These are phyloP conservation scores for Tulasnella sp. DNA, from an alignment of 768 basidiomycete species.

Conservation along the genomic window DNA sequence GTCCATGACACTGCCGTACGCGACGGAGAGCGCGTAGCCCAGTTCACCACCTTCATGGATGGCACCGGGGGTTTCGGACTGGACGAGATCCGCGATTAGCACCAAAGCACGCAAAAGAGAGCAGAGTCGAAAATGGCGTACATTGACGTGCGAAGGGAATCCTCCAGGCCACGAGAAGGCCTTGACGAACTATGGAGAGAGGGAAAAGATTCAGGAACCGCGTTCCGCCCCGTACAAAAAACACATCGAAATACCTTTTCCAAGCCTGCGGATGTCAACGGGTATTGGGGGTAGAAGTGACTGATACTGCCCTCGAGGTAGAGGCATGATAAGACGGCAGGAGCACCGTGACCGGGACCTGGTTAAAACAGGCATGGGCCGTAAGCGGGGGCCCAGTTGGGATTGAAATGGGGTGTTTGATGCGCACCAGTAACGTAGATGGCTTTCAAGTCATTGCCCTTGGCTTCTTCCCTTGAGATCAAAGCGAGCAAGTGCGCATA, in stretches of 20 bases:
- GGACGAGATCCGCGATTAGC: slow-evolving; percentile 26
- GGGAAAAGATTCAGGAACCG: slow-evolving; percentile 26
- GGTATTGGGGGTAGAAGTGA: slow-evolving; percentile 38
- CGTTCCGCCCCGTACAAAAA: slow-evolving; percentile 35
- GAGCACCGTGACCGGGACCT: slow-evolving; percentile 66
- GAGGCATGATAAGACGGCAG: slow-evolving; percentile 74
- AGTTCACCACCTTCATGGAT: slow-evolving; percentile 89
- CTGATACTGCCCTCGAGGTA: slow-evolving; percentile 59
- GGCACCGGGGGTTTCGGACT: slow-evolving; percentile 77
- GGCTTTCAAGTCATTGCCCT: slow-evolving; percentile 45
- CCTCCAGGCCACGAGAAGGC: slow-evolving; percentile 77
- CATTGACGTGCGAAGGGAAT: slow-evolving; percentile 58
- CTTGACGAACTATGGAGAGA: slow-evolving; percentile 53
- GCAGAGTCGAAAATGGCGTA: slow-evolving; percentile 17
- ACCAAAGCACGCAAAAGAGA: background rate
- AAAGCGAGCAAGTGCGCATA: slow-evolving; percentile 57
- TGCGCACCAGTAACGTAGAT: slow-evolving; percentile 78
- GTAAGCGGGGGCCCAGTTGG: background rate
- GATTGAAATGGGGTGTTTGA: slow-evolving; percentile 29
- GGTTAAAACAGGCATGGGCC: background rate
- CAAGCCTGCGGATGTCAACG: slow-evolving; percentile 42
- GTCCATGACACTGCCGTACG: slow-evolving; percentile 88
- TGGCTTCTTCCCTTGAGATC: slow-evolving; percentile 38
- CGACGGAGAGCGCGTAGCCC: slow-evolving; percentile 78
- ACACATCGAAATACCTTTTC: slow-evolving; percentile 26